These are phyloP conservation scores for Phialemonium atrogriseum DNA, from an alignment of 2,329 filamentous ascomycete species.

Conservation along the genomic window DNA sequence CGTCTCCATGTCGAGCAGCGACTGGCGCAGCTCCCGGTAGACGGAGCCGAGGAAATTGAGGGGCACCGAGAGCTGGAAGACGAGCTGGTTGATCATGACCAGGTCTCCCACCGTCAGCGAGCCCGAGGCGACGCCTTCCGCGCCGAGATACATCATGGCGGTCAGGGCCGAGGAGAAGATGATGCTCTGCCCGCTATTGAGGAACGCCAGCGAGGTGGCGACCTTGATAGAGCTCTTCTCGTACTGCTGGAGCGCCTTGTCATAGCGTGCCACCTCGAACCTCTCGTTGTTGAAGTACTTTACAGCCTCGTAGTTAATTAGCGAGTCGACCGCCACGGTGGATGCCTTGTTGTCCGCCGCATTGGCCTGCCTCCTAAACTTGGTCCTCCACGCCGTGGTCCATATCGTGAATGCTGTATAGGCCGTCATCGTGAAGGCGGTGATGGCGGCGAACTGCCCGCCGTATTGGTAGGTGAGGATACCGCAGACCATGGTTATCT, in stretches of 20 bases:
- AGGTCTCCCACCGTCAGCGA: constrained; percentile 85
- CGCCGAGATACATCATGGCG: constrained; percentile 96
- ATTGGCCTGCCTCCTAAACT: constrained; percentile 91
- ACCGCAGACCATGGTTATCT: constrained; percentile 92
- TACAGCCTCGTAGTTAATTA: constrained; percentile 98
- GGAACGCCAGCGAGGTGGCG: constrained; percentile 81
- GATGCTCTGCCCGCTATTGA: constrained; percentile 93
- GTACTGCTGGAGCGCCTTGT: constrained; percentile 76
- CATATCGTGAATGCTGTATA: constrained; percentile 96
- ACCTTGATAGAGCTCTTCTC: constrained; percentile 96
- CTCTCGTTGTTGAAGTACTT: constrained; percentile 99
- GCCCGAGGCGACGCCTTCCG: constrained; percentile 76
- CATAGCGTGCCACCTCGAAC: constrained; percentile 86
- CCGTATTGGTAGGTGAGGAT: constrained; percentile 97
- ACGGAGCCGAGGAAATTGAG: constrained; percentile 98
- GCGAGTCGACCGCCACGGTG: constrained; percentile 88
- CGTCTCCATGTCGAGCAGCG: constrained; percentile 95
- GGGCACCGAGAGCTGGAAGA: constrained; percentile 94
- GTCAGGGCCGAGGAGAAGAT: constrained; percentile 94
- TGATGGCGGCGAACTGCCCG: constrained; percentile 83
- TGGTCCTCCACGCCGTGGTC: constrained; percentile 95
- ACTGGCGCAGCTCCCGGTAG: constrained; percentile 91
- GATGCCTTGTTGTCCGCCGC: constrained; percentile 93
- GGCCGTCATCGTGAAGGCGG: constrained; percentile 79
- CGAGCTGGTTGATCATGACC: constrained; percentile 97